These are phyloP conservation scores for Talaromyces sp. DNA, from an alignment of 2,329 filamentous ascomycete species.

Conservation along the genomic window DNA sequence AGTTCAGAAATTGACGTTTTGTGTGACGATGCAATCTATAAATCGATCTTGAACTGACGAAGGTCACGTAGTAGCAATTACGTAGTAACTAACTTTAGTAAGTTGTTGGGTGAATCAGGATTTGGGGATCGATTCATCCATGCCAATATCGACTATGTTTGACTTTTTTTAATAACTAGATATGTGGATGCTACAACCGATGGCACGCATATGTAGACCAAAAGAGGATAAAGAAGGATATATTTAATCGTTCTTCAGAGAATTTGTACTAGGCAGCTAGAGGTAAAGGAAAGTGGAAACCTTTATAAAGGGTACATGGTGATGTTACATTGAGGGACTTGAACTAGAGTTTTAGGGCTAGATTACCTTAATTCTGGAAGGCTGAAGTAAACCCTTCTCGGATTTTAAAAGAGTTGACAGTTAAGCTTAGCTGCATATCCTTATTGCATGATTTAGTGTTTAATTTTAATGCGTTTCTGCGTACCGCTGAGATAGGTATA, in stretches of 20 bases:
- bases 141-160: neutral
- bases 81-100: too few species aligned
- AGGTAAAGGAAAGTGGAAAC: neutral
- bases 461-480: neutral
- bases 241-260: neutral
- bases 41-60: neutral
- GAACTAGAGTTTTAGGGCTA: neutral
- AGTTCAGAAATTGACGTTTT: neutral
- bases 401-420: neutral
- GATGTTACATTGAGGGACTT: neutral
- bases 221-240: neutral
- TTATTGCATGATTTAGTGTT: neutral
- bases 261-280: neutral
- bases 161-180: neutral
- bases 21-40: neutral
- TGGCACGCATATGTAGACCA: neutral
- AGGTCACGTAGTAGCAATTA: neutral
- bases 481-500: neutral
- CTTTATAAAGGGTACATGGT: neutral
- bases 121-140: neutral
- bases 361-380: neutral
- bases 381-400: neutral
- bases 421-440: neutral
- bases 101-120: neutral
- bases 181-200: neutral